Percentiles rank a stretch among this genome's conserved stretches.
These are phyloP conservation scores for Cicer judaicum DNA, from an alignment of 306 rosid species.

Conservation along the genomic window DNA sequence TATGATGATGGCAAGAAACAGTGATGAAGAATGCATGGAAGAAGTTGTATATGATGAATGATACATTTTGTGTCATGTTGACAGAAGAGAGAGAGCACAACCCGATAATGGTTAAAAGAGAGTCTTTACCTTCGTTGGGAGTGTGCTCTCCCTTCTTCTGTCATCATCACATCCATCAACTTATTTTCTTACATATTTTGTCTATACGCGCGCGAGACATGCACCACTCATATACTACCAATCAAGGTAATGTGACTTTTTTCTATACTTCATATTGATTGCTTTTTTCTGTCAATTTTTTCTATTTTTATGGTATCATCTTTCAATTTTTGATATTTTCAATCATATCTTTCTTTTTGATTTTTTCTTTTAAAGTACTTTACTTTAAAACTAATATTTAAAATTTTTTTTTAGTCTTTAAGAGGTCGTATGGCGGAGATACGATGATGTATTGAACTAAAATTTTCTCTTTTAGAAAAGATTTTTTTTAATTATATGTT, in stretches of 20 bases:
- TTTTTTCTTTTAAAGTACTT: no score
- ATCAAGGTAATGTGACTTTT: slow-evolving; percentile 24
- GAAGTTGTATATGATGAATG: slow-evolving; percentile 26
- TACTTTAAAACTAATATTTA: no score
- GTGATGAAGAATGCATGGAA: no score
- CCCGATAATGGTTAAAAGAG: slow-evolving; percentile 57
- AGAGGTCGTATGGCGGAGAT: no score
- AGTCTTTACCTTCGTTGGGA: slow-evolving; percentile 69
- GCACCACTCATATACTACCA: not conserved
- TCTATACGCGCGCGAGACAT: not conserved
- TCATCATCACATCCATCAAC: slow-evolving; percentile 50
- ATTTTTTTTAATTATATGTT: no score
- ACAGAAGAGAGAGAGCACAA: slow-evolving; percentile 99
- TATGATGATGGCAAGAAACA: no score
- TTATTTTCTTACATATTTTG: not conserved
- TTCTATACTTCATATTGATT: not conserved
- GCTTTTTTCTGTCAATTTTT: not conserved
- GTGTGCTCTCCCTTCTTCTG: slow-evolving; percentile 85
- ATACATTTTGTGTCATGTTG: slow-evolving; percentile 50
- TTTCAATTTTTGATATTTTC: not conserved
- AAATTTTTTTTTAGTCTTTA: no score
- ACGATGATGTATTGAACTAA: no score
- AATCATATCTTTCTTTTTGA: no score
- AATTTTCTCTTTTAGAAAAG: no score
- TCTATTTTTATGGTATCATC: not conserved